These are phyloP conservation scores for Terfezia boudieri DNA, from an alignment of 495 filamentous ascomycete genomes.

Conservation along the genomic window DNA sequence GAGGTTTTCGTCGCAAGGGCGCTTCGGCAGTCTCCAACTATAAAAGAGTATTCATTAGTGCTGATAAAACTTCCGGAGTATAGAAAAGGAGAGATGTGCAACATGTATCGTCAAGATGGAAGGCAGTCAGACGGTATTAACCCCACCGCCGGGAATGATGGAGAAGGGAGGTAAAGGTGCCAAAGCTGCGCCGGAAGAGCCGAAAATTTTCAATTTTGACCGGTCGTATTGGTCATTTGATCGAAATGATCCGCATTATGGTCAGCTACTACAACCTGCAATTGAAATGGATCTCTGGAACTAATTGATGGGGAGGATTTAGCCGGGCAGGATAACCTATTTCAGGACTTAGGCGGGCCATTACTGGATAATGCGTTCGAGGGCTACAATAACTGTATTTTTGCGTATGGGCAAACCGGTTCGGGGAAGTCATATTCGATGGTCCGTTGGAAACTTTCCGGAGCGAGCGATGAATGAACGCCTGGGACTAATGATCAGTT, in stretches of 20 bases:
- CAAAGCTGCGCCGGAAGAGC: conserved; percentile 39
- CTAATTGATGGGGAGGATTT: not conserved
- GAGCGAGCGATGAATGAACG: not conserved
- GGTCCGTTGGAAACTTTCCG: conserved; percentile 19
- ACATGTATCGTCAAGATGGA: conserved; percentile 99
- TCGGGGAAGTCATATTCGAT: conserved; percentile 98
- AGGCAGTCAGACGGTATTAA: conserved; percentile 69
- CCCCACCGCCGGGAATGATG: conserved; percentile 38
- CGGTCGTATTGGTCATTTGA: conserved; percentile 96
- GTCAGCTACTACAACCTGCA: conserved; percentile 3
- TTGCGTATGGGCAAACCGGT: conserved; percentile 96
- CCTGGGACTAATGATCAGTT: conserved; percentile 5
- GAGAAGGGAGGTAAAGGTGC: conserved; percentile 32
- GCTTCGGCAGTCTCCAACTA: too few relatives aligned
- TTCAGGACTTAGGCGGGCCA: conserved; percentile 68
- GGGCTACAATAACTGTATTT: conserved; percentile 99
- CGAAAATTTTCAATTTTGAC: conserved; percentile 88
- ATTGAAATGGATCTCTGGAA: not conserved
- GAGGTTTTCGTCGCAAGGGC: too few relatives aligned
- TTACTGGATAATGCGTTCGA: conserved; percentile 95
- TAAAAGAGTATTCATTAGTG: too few relatives aligned
- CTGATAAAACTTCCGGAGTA: not conserved
- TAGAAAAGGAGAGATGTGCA: conserved; percentile 73
- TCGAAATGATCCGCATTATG: conserved; percentile 56
- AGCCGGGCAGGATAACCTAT: conserved; percentile 69